phyloP scores from a whole-genome alignment of 352 stramenopile species.

The Pythium dissimile region DNA sequence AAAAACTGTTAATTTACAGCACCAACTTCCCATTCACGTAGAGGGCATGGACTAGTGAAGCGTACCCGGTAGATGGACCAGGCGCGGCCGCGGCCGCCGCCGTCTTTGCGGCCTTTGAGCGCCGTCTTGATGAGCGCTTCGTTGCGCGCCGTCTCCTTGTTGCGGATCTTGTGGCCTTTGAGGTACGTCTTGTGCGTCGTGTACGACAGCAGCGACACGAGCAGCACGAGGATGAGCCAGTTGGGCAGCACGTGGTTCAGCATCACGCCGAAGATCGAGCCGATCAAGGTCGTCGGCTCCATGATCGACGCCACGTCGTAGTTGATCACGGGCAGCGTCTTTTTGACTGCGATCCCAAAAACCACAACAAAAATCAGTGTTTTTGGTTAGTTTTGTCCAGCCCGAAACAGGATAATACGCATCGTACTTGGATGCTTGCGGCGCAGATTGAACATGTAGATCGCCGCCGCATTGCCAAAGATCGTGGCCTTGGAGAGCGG shows the following conservation, averaged over 20 bases:
- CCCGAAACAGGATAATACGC: neutral
- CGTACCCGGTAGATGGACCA: conserved; percentile 74
- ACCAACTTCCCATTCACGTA: no score
- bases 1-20: neutral
- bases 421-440: conserved; percentile 90
- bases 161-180: conserved; percentile 66
- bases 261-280: conserved; percentile 79
- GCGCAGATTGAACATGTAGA: conserved; percentile 91
- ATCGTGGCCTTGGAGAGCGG: conserved; percentile 97
- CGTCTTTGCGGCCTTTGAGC: conserved; percentile 41
- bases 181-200: conserved; percentile 72
- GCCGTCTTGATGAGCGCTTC: conserved; percentile 43
- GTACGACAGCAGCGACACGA: conserved; percentile 72
- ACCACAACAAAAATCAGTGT: neutral
- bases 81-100: conserved; percentile 37
- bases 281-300: conserved; percentile 91
- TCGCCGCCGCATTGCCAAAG: conserved; percentile 94
- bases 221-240: conserved; percentile 77
- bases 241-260: conserved; percentile 80
- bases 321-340: conserved; percentile 94
- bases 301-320: conserved; percentile 99
- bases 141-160: conserved; percentile 52
- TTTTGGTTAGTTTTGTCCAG: neutral
- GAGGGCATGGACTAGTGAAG: no score
- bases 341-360: conserved; percentile 33